Base-by-base conservation (phyloP, 306 rosid species). In the Pterocarpus macrocarpus region DNA sequence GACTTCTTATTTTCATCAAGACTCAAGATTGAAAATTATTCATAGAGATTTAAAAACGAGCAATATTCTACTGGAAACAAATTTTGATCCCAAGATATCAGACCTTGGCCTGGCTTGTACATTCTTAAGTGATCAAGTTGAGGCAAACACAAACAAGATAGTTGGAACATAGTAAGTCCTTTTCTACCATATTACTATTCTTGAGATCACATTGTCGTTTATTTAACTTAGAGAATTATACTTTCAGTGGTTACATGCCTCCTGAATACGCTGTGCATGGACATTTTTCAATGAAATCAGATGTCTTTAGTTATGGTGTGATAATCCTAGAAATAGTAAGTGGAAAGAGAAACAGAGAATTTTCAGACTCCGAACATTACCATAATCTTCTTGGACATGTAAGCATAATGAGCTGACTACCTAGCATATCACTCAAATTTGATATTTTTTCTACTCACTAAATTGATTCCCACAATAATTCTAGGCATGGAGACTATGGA, bases 1-100 rank as follows among this genome's bases (percentile, higher is more conserved):
- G 82, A 16, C 69, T 78, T n/a, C 14, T 78, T 78, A 78, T 78
- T 61, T 78, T 43, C 82, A 78, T 33, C 76, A 69, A 69, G 82
- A 79, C 13, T 79, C 82, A 2, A 79, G 76, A 17, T 1, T 69
- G 2, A 79, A 75, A 9, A 78, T 78, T 52, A 66, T 77, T 35
- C 81, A 77, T 41, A 77, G 73, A 50, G 81, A 77, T 34, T 1
- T 78, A 1, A 78, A 78, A 68, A 39, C 75, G 0, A 78, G 69
- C 36, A 78, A 78, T 32, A 57, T 78, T 10, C 43, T 78, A 5
- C 38, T 78, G 2, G 76, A 78, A 10, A 12, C 44, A 8, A 8
- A 68, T 32, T 4, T 78, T 57, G 16, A 68, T 28, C 69, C 82
- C 2, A 78, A 78, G 66, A 78, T 77, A 7, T 53, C 81, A 12